Conservation (phyloP, 768 basidiomycete species). For the Phanerochaete sordida region DNA sequence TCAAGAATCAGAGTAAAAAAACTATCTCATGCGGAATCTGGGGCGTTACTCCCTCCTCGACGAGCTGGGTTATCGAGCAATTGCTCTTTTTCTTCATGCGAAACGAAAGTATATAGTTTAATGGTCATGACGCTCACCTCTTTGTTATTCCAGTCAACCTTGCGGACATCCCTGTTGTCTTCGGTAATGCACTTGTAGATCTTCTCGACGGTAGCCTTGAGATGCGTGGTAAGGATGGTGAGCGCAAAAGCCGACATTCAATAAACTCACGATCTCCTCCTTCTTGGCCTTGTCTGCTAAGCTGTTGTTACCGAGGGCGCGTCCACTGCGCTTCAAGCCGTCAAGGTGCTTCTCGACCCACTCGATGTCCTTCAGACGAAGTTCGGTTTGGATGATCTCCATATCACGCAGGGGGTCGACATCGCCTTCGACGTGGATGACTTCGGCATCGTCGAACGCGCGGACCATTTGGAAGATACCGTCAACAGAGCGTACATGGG, state of each 20-base stretch:
- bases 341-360: conserved; percentile 96
- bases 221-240: conserved; percentile 14
- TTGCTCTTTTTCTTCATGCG: conserved; percentile 46
- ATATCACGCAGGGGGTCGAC: conserved; percentile 95
- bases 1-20: conserved; percentile 18
- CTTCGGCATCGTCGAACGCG: conserved; percentile 98
- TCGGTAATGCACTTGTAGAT: conserved; percentile 73
- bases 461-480: conserved; percentile 99
- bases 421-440: conserved; percentile 98
- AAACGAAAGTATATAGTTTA: neutral
- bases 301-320: conserved; percentile 68
- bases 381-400: conserved; percentile 94
- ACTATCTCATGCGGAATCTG: conserved; percentile 35
- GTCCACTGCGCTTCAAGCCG: conserved; percentile 64
- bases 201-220: conserved; percentile 81
- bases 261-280: conserved; percentile 79
- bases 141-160: conserved; percentile 93
- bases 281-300: conserved; percentile 94
- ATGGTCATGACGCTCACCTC: conserved; percentile 57
- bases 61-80: conserved; percentile 54
- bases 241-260: neutral
- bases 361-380: conserved; percentile 95
- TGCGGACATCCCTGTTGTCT: conserved; percentile 87
- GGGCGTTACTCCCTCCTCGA: conserved; percentile 47
- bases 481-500: conserved; percentile 96